A percentile compares a stretch with the other conserved stretches of the same genome.
These are phyloP conservation scores for Fusarium armeniacum DNA, from an alignment of 2,329 filamentous ascomycete genomes.

Conservation along the genomic window DNA sequence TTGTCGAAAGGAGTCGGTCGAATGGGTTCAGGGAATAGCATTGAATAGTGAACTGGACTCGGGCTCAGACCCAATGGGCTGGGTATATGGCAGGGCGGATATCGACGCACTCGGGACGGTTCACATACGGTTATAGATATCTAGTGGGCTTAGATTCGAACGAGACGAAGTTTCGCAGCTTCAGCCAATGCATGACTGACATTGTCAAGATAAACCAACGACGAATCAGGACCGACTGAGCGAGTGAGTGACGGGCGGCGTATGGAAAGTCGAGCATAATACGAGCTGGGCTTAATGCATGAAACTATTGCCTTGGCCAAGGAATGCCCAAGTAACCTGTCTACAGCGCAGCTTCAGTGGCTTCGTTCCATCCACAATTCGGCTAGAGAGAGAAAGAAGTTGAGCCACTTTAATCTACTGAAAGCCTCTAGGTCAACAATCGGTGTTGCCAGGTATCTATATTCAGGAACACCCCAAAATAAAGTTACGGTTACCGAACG, in stretches of 20 bases:
- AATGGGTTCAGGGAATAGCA: conserved; percentile 10
- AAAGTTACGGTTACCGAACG: conserved; percentile 30
- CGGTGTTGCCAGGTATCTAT: background rate
- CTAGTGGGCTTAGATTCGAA: conserved; percentile 32
- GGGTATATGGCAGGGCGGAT: conserved; percentile 3
- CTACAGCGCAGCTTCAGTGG: background rate
- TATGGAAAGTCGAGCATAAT: background rate
- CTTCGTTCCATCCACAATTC: background rate
- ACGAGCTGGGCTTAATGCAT: background rate
- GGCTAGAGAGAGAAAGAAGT: background rate
- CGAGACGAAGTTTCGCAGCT: conserved; percentile 41
- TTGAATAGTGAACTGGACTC: conserved; percentile 11
- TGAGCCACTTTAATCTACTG: conserved; percentile 7
- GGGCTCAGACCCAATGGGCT: background rate
- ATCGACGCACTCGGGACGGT: conserved; percentile 14
- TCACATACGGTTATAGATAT: conserved; percentile 40
- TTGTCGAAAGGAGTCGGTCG: conserved; percentile 22
- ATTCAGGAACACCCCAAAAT: conserved; percentile 31
- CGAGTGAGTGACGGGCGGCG: background rate
- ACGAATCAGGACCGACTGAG: background rate
- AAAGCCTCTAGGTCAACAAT: conserved; percentile 6
- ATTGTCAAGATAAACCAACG: conserved; percentile 9
- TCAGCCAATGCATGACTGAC: conserved; percentile 29
- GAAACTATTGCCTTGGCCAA: conserved; percentile 5
- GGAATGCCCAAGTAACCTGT: background rate